Evolutionary conservation across 768 basidiomycete species (phyloP).

Genomic region (Boletus coccyginus): DNA sequence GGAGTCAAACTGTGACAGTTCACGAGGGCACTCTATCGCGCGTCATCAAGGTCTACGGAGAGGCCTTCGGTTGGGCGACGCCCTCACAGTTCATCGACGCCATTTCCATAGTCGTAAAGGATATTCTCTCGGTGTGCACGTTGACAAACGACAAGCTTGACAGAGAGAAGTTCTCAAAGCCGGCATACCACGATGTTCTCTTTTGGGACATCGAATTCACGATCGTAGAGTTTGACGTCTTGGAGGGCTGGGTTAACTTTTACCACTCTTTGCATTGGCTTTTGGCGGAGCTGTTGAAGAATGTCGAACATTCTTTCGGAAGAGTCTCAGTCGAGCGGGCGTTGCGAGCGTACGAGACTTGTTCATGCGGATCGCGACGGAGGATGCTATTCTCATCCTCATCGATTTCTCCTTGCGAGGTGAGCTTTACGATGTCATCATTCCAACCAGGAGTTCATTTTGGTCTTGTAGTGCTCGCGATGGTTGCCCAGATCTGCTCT

Average conservation of each 20-base stretch:
- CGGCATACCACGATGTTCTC: conserved; percentile 60
- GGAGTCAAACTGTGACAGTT: no score
- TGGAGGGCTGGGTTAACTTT: conserved; percentile 84
- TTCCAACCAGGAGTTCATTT: not conserved
- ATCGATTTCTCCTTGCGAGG: conserved; percentile 90
- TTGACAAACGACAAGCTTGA: conserved; percentile 68
- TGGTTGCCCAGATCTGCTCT: conserved; percentile 93
- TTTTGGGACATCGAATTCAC: conserved; percentile 61
- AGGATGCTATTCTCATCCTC: conserved; percentile 67
- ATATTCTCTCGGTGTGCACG: conserved; percentile 71
- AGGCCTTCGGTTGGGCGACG: conserved; percentile 64
- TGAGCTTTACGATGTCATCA: conserved; percentile 34
- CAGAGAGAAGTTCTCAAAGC: conserved; percentile 56
- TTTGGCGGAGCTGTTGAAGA: conserved; percentile 84
- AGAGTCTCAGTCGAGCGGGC: conserved; percentile 51
- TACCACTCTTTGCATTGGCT: conserved; percentile 93
- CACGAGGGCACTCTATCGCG: conserved; percentile 56
- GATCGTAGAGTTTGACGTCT: conserved; percentile 75
- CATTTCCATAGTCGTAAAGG: conserved; percentile 64
- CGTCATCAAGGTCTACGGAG: conserved; percentile 86
- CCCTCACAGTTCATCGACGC: conserved; percentile 61
- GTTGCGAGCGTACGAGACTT: conserved; percentile 57
- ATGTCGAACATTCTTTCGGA: conserved; percentile 64
- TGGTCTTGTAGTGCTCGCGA: conserved; percentile 62
- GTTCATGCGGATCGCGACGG: conserved; percentile 58